Base-by-base conservation (phyloP, 148 eudicot genomes). In the Fagopyrum homotropicum region DNA sequence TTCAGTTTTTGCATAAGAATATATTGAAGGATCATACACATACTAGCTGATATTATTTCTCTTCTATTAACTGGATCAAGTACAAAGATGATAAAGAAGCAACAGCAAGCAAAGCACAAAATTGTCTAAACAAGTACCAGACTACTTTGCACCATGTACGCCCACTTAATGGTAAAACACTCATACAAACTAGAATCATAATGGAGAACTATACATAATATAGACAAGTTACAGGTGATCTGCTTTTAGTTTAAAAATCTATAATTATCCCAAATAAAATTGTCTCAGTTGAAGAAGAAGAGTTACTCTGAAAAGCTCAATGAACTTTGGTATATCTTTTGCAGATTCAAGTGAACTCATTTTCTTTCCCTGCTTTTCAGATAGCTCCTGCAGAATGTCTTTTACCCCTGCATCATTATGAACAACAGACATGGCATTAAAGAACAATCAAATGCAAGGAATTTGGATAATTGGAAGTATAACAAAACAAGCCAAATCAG, bases 301-400 rank as follows among this genome's bases (percentile, higher is more conserved):
- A 40, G 6, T 35, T 66, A 69, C 98, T 97, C 88, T 79, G 72
- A 88, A 94, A 79, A 82, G 79, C 2, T 84, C 83, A 57, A 90
- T 50, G 61, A 94, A 94, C 77, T 87, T 79, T 30, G 91, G 95
- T 78, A 94, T 94, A 55, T 94, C 91, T 81, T 86, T 79, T 44
- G 86, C 90, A 80, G 98, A 94, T 69, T 89, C 93, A 76, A 59
- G 54, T 48, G 96, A 79, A 69, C 83, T 85, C 98, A 94, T 94
- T 83, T 91, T 91, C 78, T 81, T 88, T 54, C 97, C 98, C 80
- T 91, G 98, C 83, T 86, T 94, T 77, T 88, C 97, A 55, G 98
- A 94, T 59, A 94, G 78, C 81, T 80, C 87, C 75, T 87, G 98
- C 79, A 94, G 75, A 35, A 91, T 79, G 81, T 94, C 98, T 77